Percentiles rank a stretch among this genome's conserved stretches.
These are phyloP conservation scores for Serendipita sp. DNA, from an alignment of 768 basidiomycete species.

Conservation along the genomic window DNA sequence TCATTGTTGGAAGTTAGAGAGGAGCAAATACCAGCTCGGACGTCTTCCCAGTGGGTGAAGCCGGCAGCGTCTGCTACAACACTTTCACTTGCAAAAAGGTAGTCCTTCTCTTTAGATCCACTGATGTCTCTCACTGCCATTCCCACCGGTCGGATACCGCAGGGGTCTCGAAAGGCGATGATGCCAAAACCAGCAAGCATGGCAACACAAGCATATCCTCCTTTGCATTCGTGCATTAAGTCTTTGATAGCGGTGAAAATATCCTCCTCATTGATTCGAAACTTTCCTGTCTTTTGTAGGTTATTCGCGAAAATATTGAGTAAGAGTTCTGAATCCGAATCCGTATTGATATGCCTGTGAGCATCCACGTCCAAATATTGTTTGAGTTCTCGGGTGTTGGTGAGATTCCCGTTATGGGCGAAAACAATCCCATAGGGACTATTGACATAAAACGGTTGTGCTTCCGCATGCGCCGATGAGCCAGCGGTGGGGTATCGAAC, in stretches of 20 bases:
- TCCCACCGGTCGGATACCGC: constrained; percentile 89
- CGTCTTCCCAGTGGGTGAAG: constrained; percentile 85
- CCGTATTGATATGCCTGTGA: constrained; percentile 97
- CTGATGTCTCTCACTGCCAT: constrained; percentile 51
- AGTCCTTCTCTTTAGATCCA: constrained; percentile 48
- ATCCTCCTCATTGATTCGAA: constrained; percentile 98
- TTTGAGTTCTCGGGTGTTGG: constrained; percentile 75
- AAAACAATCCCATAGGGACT: constrained; percentile 99
- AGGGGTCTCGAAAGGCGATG: constrained; percentile 94
- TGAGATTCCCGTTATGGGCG: constrained; percentile 96
- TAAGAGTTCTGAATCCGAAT: constrained; percentile 91
- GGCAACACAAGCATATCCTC: constrained; percentile 94
- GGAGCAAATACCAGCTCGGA: constrained; percentile 55
- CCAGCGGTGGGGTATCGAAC: constrained; percentile 98
- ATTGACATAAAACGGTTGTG: constrained; percentile 99
- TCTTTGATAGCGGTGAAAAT: constrained; percentile 88
- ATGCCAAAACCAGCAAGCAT: constrained; percentile 99
- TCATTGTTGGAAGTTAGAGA: not conserved
- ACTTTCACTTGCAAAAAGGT: constrained; percentile 86
- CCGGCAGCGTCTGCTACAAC: constrained; percentile 90
- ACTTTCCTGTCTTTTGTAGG: constrained; percentile 94
- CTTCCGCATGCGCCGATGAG: constrained; percentile 89
- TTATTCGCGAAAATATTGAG: constrained; percentile 97
- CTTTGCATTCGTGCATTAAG: constrained; percentile 74
- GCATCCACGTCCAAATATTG: constrained; percentile 91